These are phyloP conservation scores for Epichloe sp. DNA, from an alignment of 2,329 filamentous ascomycete genomes.

Conservation along the genomic window DNA sequence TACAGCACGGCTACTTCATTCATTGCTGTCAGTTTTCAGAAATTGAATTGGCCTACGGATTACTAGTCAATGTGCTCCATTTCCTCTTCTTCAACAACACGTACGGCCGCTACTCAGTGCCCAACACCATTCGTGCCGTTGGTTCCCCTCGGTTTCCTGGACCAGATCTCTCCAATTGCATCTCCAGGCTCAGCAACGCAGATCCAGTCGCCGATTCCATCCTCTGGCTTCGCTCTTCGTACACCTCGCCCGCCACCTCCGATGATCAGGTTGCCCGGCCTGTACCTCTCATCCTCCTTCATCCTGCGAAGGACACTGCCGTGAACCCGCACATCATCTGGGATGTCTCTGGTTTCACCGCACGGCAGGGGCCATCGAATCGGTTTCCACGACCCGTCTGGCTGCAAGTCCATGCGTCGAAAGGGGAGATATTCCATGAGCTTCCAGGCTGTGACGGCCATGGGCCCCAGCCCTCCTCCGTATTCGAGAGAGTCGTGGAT, in stretches of 20 bases:
- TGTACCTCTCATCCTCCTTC: slow-evolving; percentile 47
- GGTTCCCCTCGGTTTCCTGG: slow-evolving; percentile 18
- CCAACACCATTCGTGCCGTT: not conserved
- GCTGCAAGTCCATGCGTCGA: slow-evolving; percentile 62
- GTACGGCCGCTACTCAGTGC: not conserved
- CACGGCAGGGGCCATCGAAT: slow-evolving; percentile 70
- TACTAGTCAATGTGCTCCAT: too few species aligned
- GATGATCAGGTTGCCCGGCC: slow-evolving; percentile 68
- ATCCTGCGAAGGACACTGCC: slow-evolving; percentile 63
- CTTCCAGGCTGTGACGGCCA: slow-evolving; percentile 55
- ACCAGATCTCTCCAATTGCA: slow-evolving; percentile 54
- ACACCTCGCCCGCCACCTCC: slow-evolving; percentile 65
- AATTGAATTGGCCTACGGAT: too few species aligned
- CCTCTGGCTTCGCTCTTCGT: slow-evolving; percentile 42
- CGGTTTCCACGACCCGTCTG: slow-evolving; percentile 63
- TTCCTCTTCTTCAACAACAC: too few species aligned
- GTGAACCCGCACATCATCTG: slow-evolving; percentile 56
- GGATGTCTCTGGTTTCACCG: slow-evolving; percentile 67
- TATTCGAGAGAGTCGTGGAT: slow-evolving; percentile 63
- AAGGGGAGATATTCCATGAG: slow-evolving; percentile 76
- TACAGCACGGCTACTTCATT: too few species aligned
- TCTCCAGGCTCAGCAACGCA: slow-evolving; percentile 52
- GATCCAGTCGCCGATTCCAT: slow-evolving; percentile 62
- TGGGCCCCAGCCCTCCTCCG: slow-evolving; percentile 39
- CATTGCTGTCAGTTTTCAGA: too few species aligned